These are phyloP conservation scores for Kernera saxatilis DNA, from an alignment of 345 rosid genomes.

Conservation along the genomic window DNA sequence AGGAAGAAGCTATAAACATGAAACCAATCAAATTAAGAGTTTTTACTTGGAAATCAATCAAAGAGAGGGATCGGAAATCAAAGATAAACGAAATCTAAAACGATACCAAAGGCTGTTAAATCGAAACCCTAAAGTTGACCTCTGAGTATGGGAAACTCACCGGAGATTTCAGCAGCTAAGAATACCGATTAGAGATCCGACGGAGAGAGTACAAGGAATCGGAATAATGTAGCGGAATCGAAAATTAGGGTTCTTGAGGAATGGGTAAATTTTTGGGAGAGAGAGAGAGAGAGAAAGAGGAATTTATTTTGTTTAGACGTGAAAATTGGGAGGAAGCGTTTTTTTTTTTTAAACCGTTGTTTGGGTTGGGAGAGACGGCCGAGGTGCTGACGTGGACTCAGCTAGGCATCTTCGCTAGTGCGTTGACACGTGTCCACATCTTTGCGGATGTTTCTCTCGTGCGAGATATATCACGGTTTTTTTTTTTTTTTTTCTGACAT, in stretches of 20 bases:
- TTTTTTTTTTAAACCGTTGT: constrained; percentile 10
- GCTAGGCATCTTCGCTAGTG: not conserved
- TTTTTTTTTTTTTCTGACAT: too few species aligned
- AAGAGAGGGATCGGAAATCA: not conserved
- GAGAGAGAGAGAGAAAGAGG: not conserved
- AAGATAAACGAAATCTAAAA: not conserved
- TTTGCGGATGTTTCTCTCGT: not conserved
- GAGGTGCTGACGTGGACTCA: constrained; percentile 21
- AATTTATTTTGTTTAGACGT: not conserved
- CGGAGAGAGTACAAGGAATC: not conserved
- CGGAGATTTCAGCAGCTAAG: constrained; percentile 33
- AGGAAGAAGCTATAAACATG: not conserved
- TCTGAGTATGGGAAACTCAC: constrained; percentile 9
- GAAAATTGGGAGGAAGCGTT: not conserved
- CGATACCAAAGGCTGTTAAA: not conserved
- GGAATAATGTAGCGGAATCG: constrained; percentile 17
- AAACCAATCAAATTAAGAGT: not conserved
- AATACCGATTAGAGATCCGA: constrained; percentile 12
- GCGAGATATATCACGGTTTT: not conserved
- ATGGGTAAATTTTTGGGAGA: not conserved
- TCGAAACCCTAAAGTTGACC: constrained; percentile 23
- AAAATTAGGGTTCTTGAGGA: constrained; percentile 23
- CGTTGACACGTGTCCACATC: constrained; percentile 16
- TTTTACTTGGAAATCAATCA: not conserved
- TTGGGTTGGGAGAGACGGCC: constrained; percentile 13